phyloP scores from a whole-genome alignment of 192 early-diverging fungal species.

The Backusella westeae region DNA sequence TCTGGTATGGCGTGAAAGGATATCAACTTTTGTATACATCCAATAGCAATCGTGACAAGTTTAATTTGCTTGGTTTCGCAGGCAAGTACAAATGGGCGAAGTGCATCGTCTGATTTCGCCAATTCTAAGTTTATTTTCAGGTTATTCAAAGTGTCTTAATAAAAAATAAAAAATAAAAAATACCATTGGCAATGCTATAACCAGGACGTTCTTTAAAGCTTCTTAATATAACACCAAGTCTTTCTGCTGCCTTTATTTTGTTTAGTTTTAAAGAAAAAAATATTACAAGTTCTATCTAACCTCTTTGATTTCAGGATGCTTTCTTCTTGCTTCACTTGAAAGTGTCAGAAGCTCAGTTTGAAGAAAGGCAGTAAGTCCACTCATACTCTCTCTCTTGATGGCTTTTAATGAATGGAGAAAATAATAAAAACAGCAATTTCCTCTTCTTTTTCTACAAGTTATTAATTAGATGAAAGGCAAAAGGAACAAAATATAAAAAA shows the following conservation, averaged over 20 bases:
- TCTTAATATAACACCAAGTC: constrained; percentile 56
- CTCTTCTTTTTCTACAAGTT: neutral
- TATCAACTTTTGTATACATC: constrained; percentile 79
- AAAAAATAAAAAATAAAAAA: neutral
- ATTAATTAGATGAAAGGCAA: neutral
- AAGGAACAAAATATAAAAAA: neutral
- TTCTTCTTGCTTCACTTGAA: constrained; percentile 83
- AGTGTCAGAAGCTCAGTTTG: constrained; percentile 80
- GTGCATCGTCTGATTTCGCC: constrained; percentile 72
- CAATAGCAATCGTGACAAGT: constrained; percentile 77
- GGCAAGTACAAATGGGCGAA: constrained; percentile 83
- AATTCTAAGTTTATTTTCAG: constrained; percentile 47
- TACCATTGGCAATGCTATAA: constrained; percentile 42
- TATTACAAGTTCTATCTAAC: constrained; percentile 40
- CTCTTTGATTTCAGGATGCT: constrained; percentile 96
- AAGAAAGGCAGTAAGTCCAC: constrained; percentile 57
- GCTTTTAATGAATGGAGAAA: neutral
- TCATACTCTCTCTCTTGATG: constrained; percentile 30
- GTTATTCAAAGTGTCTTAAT: neutral
- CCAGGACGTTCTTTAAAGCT: constrained; percentile 56
- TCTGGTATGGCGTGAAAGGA: constrained; percentile 73
- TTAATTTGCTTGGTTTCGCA: constrained; percentile 84
- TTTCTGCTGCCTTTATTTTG: constrained; percentile 59
- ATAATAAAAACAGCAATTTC: neutral
- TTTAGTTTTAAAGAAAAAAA: neutral